Base-by-base conservation (phyloP, 2,329 filamentous ascomycete species). In the Colletotrichum sp. region DNA sequence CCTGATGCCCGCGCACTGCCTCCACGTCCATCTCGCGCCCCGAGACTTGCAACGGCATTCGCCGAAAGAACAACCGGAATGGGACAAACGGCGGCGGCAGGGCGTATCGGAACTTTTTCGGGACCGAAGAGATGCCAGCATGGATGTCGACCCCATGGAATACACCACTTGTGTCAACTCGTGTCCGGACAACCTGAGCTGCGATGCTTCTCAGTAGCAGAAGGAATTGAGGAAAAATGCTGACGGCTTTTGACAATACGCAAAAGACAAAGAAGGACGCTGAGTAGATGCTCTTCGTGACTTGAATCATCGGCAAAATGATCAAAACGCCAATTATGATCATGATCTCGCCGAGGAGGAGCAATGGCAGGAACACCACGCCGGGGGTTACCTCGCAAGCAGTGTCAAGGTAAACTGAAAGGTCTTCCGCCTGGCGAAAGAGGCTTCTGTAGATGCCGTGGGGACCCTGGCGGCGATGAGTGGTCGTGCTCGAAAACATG, bases 141-240 rank as follows among this genome's bases (percentile, higher is more conserved):
- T 13, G n/a, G n/a, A 3, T 13, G 10, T 52, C 44, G n/a, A 13
- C 6, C 2, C 15, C 8, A 26, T 16, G 28, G 44, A 57, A 49
- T n/a, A n/a, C 7, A 4, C n/a, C 3, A 3, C 21, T 12, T 5
- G 13, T 30, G 44, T 30, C 28, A 49, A 67, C 44, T 55, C 28
- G 28, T n/a, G 13, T 24, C 7, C 59, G 6, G 8, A 24, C 59
- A 30, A n/a, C 28, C 30, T 63, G 59, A 9, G 30, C n/a, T 32
- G 18, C 30, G 18, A 63, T 62, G 12, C 12, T 3, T 21, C 30
- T 63, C 59, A 24, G 6, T 4, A 36, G 28, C 7, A 32, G 3
- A 15, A 13, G 2, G 1, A 18, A 30, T 6, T 3, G 2, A 32
- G 5, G 2, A 16, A 2, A 15, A 2, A 15, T 0, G 6, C 3